These are phyloP conservation scores for Scenedesmus sp. DNA, from an alignment of 163 green algal genomes.

Conservation along the genomic window DNA sequence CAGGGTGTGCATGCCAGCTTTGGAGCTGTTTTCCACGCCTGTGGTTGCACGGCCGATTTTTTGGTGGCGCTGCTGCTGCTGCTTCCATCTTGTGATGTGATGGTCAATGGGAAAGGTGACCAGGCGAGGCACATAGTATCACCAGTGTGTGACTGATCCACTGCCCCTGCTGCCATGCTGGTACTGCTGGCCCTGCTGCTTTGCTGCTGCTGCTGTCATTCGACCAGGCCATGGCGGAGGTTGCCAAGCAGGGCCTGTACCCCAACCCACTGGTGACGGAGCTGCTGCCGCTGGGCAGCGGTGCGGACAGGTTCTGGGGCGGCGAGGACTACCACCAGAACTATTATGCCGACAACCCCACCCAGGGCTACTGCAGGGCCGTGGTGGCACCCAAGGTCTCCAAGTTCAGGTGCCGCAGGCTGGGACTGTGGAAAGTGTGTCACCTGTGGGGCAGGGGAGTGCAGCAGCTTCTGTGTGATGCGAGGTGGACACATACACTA, in stretches of 20 bases:
- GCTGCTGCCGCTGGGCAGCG: slow-evolving; percentile 51
- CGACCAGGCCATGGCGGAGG: slow-evolving; percentile 37
- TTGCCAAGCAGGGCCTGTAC: slow-evolving; percentile 29
- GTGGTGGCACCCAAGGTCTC: slow-evolving; percentile 71
- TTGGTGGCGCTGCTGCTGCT: too few relatives aligned
- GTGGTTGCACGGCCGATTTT: too few relatives aligned
- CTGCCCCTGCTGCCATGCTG: not conserved
- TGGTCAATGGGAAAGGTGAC: not conserved
- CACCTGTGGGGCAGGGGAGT: not conserved
- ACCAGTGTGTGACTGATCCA: not conserved
- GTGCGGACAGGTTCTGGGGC: slow-evolving; percentile 17
- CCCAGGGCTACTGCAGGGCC: slow-evolving; percentile 64
- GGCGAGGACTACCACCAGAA: slow-evolving; percentile 68
- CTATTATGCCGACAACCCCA: slow-evolving; percentile 71
- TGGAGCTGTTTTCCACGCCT: too few relatives aligned
- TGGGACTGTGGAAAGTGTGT: not conserved
- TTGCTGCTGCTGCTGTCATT: not conserved
- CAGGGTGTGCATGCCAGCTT: too few relatives aligned
- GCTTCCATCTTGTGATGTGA: not conserved
- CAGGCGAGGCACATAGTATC: not conserved
- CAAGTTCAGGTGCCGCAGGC: slow-evolving; percentile 55
- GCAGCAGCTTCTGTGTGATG: not conserved
- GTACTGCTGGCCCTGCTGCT: not conserved
- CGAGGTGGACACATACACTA: not conserved
- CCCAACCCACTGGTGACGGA: slow-evolving; percentile 63